phyloP scores from a whole-genome alignment of 2,329 filamentous ascomycete genomes.

The Hawksworthiomyces lignivorus region DNA sequence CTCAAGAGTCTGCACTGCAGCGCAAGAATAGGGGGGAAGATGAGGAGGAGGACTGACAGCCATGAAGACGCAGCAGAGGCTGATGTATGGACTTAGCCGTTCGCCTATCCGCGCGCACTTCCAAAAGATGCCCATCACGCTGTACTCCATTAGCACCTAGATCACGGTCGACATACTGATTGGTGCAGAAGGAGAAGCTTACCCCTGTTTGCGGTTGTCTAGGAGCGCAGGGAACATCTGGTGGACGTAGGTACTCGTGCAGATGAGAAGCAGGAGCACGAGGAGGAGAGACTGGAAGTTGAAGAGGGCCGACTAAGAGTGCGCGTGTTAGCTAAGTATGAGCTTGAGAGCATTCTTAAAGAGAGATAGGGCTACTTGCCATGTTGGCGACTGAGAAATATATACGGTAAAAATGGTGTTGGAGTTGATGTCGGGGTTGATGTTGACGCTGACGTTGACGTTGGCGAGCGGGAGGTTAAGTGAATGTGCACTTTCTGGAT shows the following conservation, averaged over 20 bases:
- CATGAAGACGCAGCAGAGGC: constrained; percentile 88
- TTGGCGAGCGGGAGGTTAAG: no score
- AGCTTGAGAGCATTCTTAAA: no score
- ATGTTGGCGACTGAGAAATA: no score
- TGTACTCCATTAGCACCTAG: no score
- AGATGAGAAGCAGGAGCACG: constrained; percentile 89
- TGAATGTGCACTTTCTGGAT: no score
- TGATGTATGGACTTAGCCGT: constrained; percentile 88
- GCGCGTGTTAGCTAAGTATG: no score
- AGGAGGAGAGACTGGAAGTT: constrained; percentile 97
- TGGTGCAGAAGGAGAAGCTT: constrained; percentile 26
- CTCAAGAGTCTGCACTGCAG: not conserved
- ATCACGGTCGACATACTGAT: no score
- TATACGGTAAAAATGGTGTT: no score
- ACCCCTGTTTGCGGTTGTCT: constrained; percentile 82
- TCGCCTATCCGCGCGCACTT: constrained; percentile 91
- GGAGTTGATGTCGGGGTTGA: no score
- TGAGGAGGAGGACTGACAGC: constrained; percentile 49
- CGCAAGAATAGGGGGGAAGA: not conserved
- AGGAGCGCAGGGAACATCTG: constrained; percentile 82
- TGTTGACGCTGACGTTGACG: no score
- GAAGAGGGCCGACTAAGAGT: constrained; percentile 95
- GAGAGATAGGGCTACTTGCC: no score
- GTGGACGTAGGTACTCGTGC: constrained; percentile 91
- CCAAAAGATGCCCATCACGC: constrained; percentile 84